Percentiles rank a stretch among this genome's conserved stretches.
phyloP scores from a whole-genome alignment of 108 stramenopile genomes.

The Pseudonitzschia pungens region DNA sequence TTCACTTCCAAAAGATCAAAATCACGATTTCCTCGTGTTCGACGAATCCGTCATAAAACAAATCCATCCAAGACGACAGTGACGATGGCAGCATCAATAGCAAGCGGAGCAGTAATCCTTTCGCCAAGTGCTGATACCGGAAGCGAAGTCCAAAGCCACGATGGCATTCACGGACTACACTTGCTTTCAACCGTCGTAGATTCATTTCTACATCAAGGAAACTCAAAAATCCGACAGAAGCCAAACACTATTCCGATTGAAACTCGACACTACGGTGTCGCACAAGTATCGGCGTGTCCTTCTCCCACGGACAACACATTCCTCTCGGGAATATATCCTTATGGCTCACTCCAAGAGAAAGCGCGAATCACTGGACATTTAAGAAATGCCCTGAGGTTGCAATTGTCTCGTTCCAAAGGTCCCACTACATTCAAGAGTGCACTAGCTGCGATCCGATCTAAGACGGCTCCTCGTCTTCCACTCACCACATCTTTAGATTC shows the following conservation, averaged over 20 bases:
- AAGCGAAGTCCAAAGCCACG: neutral
- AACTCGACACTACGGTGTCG: neutral
- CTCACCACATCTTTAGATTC: neutral
- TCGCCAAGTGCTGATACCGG: neutral
- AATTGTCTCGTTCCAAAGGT: neutral
- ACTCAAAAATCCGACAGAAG: neutral
- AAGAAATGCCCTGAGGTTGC: neutral
- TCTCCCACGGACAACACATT: neutral
- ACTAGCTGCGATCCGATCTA: neutral
- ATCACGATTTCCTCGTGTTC: neutral
- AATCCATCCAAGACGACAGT: neutral
- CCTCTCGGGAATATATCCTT: neutral
- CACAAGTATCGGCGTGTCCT: neutral
- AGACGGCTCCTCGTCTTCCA: neutral
- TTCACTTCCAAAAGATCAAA: neutral
- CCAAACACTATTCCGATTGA: neutral
- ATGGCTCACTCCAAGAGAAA: neutral
- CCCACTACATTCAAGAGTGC: neutral
- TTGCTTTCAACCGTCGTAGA: neutral
- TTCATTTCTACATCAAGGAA: neutral
- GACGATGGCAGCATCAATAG: constrained; percentile 2
- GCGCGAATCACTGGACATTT: neutral
- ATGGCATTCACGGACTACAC: constrained; percentile 7
- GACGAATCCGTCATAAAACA: neutral
- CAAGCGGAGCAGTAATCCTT: neutral